These are phyloP conservation scores for Raphidocelis subcapitata DNA, from an alignment of 139 green algal genomes.

Conservation along the genomic window DNA sequence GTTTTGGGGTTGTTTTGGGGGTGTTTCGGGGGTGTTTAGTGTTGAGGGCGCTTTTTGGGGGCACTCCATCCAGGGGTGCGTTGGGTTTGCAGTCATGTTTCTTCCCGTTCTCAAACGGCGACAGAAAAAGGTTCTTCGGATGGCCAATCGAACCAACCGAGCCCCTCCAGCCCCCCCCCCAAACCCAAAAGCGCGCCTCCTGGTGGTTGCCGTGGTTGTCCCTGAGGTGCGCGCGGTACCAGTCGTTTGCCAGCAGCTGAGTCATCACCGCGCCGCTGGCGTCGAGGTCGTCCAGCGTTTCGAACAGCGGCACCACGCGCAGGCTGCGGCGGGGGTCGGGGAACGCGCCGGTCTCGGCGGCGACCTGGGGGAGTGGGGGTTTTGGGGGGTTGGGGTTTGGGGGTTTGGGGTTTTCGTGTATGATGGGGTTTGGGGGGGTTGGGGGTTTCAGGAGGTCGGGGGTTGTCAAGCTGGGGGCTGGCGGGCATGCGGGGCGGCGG, in stretches of 20 bases:
- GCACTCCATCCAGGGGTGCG: too few relatives aligned
- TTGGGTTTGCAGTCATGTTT: background rate
- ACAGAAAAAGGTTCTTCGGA: too few relatives aligned
- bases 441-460: background rate
- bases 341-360: constrained; percentile 29
- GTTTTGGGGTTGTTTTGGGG: too few relatives aligned
- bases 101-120: too few relatives aligned
- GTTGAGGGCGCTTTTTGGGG: too few relatives aligned
- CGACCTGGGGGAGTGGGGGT: constrained; percentile 34
- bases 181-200: constrained; percentile 37
- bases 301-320: constrained; percentile 95
- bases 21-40: too few relatives aligned
- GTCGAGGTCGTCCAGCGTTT: constrained; percentile 90
- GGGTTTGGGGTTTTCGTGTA: background rate
- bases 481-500: too few relatives aligned
- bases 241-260: constrained; percentile 59
- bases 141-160: too few relatives aligned
- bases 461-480: too few relatives aligned
- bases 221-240: constrained; percentile 65
- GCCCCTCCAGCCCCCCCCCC: background rate
- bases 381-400: background rate
- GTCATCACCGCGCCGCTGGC: constrained; percentile 54
- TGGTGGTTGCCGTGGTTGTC: constrained; percentile 60
- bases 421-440: background rate
- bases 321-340: constrained; percentile 50